Conservation (phyloP, 2,329 filamentous ascomycete genomes). For the Calonectria hongkongensis region DNA sequence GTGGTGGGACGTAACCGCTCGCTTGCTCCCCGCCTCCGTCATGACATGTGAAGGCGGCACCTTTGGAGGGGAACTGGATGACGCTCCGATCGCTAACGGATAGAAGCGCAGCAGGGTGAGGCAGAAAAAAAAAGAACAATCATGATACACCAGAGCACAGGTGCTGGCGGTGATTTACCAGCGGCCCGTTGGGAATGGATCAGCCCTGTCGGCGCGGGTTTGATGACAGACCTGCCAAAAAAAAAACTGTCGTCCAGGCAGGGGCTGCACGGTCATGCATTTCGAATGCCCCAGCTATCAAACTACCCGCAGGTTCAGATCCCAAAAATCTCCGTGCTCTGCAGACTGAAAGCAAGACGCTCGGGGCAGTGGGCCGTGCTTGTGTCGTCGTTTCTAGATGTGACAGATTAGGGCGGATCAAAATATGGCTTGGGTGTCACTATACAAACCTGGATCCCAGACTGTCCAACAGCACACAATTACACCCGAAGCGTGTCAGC, state of each 20-base stretch:
- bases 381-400: constrained; percentile 22
- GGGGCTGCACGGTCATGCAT: constrained; percentile 49
- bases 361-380: constrained; percentile 42
- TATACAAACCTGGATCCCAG: constrained; percentile 2
- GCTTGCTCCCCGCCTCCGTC: constrained; percentile 13
- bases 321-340: constrained; percentile 29
- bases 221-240: constrained; percentile 21
- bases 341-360: constrained; percentile 30
- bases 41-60: constrained; percentile 31
- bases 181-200: constrained; percentile 26
- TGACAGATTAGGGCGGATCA: constrained; percentile 12
- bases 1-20: constrained; percentile 28
- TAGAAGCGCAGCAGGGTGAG: constrained; percentile 2
- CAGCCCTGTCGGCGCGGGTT: constrained; percentile 26
- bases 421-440: constrained; percentile 12
- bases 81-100: constrained; percentile 22
- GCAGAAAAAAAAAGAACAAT: background rate
- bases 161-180: constrained; percentile 22
- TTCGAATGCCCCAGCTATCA: constrained; percentile 46
- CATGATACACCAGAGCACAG: background rate
- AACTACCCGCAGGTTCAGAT: constrained; percentile 24
- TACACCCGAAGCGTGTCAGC: constrained; percentile 9
- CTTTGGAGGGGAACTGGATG: constrained; percentile 20
- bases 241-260: constrained; percentile 9
- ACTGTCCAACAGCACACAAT: background rate